Evolutionary conservation across 306 rosid species (phyloP).

Genomic region (Quercus aquifolioides): DNA sequence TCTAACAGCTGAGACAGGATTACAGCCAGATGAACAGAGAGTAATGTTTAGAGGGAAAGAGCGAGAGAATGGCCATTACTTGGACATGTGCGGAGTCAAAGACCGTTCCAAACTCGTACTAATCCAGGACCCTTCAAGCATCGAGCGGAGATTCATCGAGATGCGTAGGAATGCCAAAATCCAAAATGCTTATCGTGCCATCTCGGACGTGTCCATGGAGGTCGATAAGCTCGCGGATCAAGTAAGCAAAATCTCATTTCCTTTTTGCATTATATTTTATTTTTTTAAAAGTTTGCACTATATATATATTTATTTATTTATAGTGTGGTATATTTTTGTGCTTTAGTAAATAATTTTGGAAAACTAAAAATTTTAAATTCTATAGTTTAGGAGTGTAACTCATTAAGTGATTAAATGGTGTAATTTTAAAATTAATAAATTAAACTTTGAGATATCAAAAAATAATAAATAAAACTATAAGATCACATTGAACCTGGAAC

Average conservation of each 20-base stretch:
- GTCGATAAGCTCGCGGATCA: slow-evolving; percentile 65
- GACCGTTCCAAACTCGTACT: slow-evolving; percentile 62
- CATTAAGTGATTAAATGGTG: too few species aligned
- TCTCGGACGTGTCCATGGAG: slow-evolving; percentile 40
- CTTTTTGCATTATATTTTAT: too few species aligned
- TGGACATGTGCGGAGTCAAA: slow-evolving; percentile 71
- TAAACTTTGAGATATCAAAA: too few species aligned
- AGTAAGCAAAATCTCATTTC: slow-evolving; percentile 26
- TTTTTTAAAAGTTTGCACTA: too few species aligned
- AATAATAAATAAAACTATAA: too few species aligned
- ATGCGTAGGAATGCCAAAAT: slow-evolving; percentile 57
- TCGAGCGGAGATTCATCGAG: slow-evolving; percentile 49
- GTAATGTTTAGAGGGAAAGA: slow-evolving; percentile 58
- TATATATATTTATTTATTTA: too few species aligned
- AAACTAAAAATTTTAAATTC: too few species aligned
- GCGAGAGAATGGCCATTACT: slow-evolving; percentile 59
- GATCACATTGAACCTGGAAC: too few species aligned
- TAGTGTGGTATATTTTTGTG: too few species aligned
- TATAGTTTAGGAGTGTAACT: too few species aligned
- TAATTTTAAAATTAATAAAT: too few species aligned
- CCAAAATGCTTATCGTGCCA: slow-evolving; percentile 53
- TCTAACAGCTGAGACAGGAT: slow-evolving; percentile 53
- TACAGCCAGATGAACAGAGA: slow-evolving; percentile 56
- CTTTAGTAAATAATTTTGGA: too few species aligned
- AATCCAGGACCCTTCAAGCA: slow-evolving; percentile 67